Percentiles rank a stretch among this genome's conserved stretches.
Evolutionary conservation across 352 stramenopile genomes (phyloP).

Genomic region (Pythium angustatum): DNA sequence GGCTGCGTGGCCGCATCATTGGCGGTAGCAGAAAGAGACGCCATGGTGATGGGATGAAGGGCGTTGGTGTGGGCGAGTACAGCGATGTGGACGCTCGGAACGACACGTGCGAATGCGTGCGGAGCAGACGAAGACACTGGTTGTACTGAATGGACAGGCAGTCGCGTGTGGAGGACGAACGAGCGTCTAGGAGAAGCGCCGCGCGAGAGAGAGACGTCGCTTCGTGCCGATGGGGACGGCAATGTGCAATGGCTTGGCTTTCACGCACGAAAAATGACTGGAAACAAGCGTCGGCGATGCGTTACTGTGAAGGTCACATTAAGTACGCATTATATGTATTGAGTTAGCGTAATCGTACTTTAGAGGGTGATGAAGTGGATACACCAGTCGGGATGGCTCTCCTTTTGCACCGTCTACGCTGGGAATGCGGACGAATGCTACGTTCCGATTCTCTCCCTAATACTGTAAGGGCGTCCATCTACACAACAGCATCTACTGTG

Average conservation of each 20-base stretch:
- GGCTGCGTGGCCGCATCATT: neutral
- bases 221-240: neutral
- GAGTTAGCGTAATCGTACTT: neutral
- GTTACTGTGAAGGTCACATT: neutral
- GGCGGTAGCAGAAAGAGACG: neutral
- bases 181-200: neutral
- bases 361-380: neutral
- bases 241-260: slow-evolving; percentile 1
- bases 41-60: neutral
- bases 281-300: slow-evolving; percentile 8
- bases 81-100: neutral
- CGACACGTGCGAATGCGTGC: neutral
- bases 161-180: neutral
- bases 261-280: slow-evolving; percentile 16
- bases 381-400: neutral
- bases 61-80: neutral
- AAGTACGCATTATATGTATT: no score
- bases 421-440: neutral
- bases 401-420: neutral
- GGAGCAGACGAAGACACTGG: neutral
- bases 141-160: neutral
- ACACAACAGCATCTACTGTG: slow-evolving; percentile 22
- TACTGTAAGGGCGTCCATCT: no score
- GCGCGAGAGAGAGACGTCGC: neutral
- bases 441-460: neutral